These are phyloP conservation scores for Sporisorium sorghi DNA, from an alignment of 1,284 basidiomycete species.

Conservation along the genomic window DNA sequence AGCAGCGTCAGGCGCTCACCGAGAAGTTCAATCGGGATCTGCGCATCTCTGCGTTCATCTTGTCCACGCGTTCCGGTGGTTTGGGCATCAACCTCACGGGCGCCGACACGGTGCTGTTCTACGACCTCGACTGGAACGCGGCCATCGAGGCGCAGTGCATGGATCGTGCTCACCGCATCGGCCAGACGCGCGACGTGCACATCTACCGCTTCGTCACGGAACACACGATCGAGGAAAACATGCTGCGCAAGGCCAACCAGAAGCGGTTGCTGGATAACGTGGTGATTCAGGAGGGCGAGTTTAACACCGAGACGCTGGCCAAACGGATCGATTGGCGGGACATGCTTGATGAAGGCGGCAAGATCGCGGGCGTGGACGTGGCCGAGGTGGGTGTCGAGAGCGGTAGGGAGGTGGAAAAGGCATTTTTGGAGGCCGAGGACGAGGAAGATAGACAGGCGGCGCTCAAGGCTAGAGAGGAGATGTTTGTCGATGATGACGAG, in stretches of 20 bases:
- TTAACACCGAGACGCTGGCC: slow-evolving; percentile 73
- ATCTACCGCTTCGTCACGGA: slow-evolving; percentile 94
- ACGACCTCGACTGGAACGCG: slow-evolving; percentile 97
- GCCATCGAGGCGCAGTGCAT: slow-evolving; percentile 98
- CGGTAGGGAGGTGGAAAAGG: slow-evolving; percentile 74
- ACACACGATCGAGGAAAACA: slow-evolving; percentile 94
- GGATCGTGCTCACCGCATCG: slow-evolving; percentile 93
- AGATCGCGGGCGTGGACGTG: slow-evolving; percentile 60
- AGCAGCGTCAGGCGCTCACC: slow-evolving; percentile 93
- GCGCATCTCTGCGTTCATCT: slow-evolving; percentile 92
- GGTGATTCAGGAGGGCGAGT: slow-evolving; percentile 93
- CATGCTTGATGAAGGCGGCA: slow-evolving; percentile 75
- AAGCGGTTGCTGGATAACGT: slow-evolving; percentile 90
- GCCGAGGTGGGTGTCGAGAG: slow-evolving; percentile 52
- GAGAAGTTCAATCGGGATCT: slow-evolving; percentile 95
- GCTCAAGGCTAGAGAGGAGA: slow-evolving; percentile 82
- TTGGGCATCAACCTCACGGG: slow-evolving; percentile 94
- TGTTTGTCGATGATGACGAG: slow-evolving; percentile 78
- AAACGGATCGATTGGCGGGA: slow-evolving; percentile 80
- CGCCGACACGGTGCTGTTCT: slow-evolving; percentile 96
- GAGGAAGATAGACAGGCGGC: slow-evolving; percentile 86
- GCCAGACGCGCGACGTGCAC: slow-evolving; percentile 95
- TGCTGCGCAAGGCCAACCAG: slow-evolving; percentile 95
- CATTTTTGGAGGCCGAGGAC: slow-evolving; percentile 88
- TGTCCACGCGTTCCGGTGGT: slow-evolving; percentile 90